Evolutionary conservation across 2,329 filamentous ascomycete species (phyloP).

Genomic region (Ceratocystis diversiconidia): DNA sequence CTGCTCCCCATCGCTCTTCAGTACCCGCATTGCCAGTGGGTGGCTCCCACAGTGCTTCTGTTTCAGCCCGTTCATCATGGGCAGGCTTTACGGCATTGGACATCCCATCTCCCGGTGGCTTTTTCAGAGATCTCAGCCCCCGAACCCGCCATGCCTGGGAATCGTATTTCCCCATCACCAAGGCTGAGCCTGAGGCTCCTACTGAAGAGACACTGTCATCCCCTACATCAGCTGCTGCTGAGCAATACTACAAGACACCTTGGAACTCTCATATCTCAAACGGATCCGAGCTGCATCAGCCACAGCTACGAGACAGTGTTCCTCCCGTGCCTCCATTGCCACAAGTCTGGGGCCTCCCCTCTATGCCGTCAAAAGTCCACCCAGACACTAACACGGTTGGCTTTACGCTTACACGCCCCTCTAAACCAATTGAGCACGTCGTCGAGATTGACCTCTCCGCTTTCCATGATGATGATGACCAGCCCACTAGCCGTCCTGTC

Average conservation of each 20-base stretch:
- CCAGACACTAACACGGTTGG: not conserved
- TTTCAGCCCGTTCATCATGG: slow-evolving; percentile 39
- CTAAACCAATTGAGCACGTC: slow-evolving; percentile 16
- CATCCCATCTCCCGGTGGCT: slow-evolving; percentile 80
- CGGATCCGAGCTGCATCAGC: slow-evolving; percentile 25
- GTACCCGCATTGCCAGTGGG: slow-evolving; percentile 29
- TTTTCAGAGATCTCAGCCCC: slow-evolving; percentile 74
- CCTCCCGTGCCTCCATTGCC: slow-evolving; percentile 15
- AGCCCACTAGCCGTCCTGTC: slow-evolving; percentile 19
- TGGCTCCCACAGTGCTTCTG: slow-evolving; percentile 18
- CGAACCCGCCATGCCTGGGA: slow-evolving; percentile 73
- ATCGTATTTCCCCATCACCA: slow-evolving; percentile 16
- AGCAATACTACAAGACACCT: slow-evolving; percentile 77
- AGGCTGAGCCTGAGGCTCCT: slow-evolving; percentile 29
- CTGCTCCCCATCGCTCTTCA: slow-evolving; percentile 39
- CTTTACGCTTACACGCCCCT: not conserved
- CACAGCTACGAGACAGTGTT: not conserved
- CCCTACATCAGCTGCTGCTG: slow-evolving; percentile 80
- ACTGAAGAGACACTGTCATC: slow-evolving; percentile 40
- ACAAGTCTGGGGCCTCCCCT: slow-evolving; percentile 13
- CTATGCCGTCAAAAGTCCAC: not conserved
- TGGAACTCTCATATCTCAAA: slow-evolving; percentile 40
- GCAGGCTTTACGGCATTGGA: slow-evolving; percentile 68
- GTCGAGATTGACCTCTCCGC: slow-evolving; percentile 20
- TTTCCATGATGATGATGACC: slow-evolving; percentile 18